Evolutionary conservation across 148 eudicot species (phyloP), one percentile per base, ranked within the genome.

Genomic region (Silene uniflora): DNA sequence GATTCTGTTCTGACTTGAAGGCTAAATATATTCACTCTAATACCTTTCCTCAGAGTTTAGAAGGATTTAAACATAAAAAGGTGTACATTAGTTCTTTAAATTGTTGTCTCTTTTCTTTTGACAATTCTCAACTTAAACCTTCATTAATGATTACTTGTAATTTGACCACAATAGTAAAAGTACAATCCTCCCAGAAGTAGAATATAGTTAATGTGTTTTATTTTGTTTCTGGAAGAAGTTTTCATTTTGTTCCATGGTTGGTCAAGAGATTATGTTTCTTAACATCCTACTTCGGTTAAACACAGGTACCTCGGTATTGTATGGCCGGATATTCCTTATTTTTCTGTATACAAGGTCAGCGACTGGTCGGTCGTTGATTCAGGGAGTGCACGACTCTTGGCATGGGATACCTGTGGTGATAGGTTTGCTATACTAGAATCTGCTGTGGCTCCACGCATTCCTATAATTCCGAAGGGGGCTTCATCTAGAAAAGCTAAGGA

Each of bases 271-370:
- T 65, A 56, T 19, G 17, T 59, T 27, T 39, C 62, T 56, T 21
- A 64, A 29, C 24, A 61, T 72, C 76, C 24, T 62, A 62, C 58
- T 75, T 68, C 71, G 75, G 69, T 66, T 35, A 35, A 56, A 39
- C 83, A 88, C 89, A 94, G 98, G 89, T 94, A 85, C 85, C 83
- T 95, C 77, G 87, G 91, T 67, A 82, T 89, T 83, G 99, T 95
- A 60, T 95, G 99, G 99, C 97, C 99, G 49, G 99, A 95, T 87
- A 88, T 95, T 73, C 97, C 99, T 68, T 95, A 88, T 80, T 95
- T 95, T 82, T 90, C 99, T 72, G 74, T 95, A 81, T 92, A 88
- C 84, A 92, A 90, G 84, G 99, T 92, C 78, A 89, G 96, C 78
- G 93, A 95, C 74, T 92, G 99, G 99, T 89, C 99, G 24, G 82